Percentiles rank a stretch among this genome's conserved stretches.
phyloP scores from a whole-genome alignment of 129 eudicot species.

The Gnaphalium uliginosum region DNA sequence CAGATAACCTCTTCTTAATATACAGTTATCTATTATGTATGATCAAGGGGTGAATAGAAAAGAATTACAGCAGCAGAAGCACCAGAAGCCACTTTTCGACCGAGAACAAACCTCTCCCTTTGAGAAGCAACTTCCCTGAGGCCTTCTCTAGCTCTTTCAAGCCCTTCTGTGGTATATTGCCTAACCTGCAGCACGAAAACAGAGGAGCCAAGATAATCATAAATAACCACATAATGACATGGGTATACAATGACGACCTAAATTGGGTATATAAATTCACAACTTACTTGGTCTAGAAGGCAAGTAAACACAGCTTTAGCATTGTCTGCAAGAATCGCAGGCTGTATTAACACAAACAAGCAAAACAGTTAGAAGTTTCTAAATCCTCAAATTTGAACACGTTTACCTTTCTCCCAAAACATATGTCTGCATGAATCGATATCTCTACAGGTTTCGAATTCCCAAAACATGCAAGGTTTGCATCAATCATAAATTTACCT shows the following conservation, averaged over 20 bases:
- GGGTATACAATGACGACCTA: neutral
- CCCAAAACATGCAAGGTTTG: neutral
- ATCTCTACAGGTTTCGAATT: no score
- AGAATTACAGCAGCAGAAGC: conserved; percentile 76
- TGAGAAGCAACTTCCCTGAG: conserved; percentile 83
- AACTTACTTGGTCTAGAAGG: conserved; percentile 86
- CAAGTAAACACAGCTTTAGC: conserved; percentile 79
- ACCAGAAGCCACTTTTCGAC: conserved; percentile 82
- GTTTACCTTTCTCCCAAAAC: neutral
- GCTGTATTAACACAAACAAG: conserved; percentile 51
- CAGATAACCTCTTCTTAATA: neutral
- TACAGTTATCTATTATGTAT: neutral
- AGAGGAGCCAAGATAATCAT: conserved; percentile 10
- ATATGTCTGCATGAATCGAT: no score
- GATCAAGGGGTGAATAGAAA: conserved; percentile 18
- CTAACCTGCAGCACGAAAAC: conserved; percentile 44
- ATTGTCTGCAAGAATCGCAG: conserved; percentile 74
- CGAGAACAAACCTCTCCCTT: conserved; percentile 82
- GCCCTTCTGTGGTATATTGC: conserved; percentile 81
- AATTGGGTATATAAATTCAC: neutral
- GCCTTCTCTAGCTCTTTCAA: conserved; percentile 82
- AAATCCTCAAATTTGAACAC: neutral
- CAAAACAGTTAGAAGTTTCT: conserved; percentile 16
- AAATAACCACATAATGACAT: neutral
- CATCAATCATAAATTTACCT: conserved; percentile 41